A percentile compares a stretch with the other conserved stretches of the same genome.
Evolutionary conservation across 176 grass and related monocot genomes (phyloP).

Genomic region (Paspalum notatum): DNA sequence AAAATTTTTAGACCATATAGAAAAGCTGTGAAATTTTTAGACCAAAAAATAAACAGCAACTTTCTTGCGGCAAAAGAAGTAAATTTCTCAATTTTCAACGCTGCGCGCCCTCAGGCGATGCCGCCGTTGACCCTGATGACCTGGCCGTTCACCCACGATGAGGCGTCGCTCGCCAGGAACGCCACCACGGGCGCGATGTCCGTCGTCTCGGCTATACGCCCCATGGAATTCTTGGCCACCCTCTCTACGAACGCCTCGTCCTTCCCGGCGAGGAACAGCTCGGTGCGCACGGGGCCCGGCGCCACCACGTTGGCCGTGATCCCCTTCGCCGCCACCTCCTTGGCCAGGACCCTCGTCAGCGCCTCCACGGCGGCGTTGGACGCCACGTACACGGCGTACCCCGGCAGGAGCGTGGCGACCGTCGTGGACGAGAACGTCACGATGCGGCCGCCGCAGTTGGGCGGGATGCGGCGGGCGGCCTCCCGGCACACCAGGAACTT

Average conservation of each 20-base stretch:
- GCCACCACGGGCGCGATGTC: constrained; percentile 30
- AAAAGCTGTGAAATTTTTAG: too few species aligned
- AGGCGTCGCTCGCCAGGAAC: constrained; percentile 29
- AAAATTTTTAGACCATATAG: too few species aligned
- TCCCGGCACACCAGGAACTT: constrained; percentile 54
- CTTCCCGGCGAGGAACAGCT: constrained; percentile 26
- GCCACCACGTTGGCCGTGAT: constrained; percentile 30
- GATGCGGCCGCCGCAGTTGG: constrained; percentile 49
- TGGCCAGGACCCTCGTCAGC: constrained; percentile 27
- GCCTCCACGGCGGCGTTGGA: constrained; percentile 45
- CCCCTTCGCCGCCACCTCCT: constrained; percentile 7
- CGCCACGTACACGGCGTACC: constrained; percentile 36
- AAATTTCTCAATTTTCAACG: too few species aligned
- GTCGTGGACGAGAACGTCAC: constrained; percentile 46
- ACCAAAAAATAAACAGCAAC: too few species aligned
- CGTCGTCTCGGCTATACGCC: constrained; percentile 14
- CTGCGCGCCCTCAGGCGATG: background rate
- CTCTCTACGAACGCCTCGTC: constrained; percentile 20
- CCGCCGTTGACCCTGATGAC: constrained; percentile 39
- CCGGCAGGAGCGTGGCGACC: constrained; percentile 31
- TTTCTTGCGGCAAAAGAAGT: too few species aligned
- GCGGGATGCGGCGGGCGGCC: constrained; percentile 41
- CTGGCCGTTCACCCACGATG: constrained; percentile 28
- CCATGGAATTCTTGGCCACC: constrained; percentile 18
- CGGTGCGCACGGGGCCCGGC: constrained; percentile 18